Conservation (phyloP, 1,139 yeast genomes). For the Sugiyamaella xylanicola region DNA sequence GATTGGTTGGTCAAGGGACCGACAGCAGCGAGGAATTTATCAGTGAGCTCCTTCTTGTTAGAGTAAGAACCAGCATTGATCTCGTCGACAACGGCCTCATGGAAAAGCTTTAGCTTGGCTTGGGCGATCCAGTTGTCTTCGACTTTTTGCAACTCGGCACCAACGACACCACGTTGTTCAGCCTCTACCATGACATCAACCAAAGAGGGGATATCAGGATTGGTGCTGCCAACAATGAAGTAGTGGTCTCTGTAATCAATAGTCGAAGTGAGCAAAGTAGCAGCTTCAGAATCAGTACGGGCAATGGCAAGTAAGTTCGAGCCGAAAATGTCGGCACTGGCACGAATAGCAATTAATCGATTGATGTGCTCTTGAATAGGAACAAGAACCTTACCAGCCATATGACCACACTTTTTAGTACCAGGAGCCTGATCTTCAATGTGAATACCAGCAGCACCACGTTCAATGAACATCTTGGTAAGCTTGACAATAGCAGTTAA, state of each 20-base stretch:
- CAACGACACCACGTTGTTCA: slow-evolving; percentile 71
- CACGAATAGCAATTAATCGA: slow-evolving; percentile 90
- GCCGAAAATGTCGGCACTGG: slow-evolving; percentile 92
- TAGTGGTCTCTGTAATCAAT: slow-evolving; percentile 95
- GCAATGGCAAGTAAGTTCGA: slow-evolving; percentile 86
- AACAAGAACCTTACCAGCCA: slow-evolving; percentile 98
- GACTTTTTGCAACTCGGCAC: slow-evolving; percentile 66
- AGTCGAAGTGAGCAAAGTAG: slow-evolving; percentile 89
- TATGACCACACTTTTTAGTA: slow-evolving; percentile 96
- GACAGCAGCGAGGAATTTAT: slow-evolving; percentile 66
- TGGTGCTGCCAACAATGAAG: slow-evolving; percentile 87
- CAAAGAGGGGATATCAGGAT: slow-evolving; percentile 74
- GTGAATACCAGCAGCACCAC: slow-evolving; percentile 99
- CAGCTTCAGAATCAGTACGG: slow-evolving; percentile 97
- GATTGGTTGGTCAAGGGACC: slow-evolving; percentile 77
- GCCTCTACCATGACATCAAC: slow-evolving; percentile 81
- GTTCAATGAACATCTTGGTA: slow-evolving; percentile 94
- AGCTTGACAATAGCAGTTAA: slow-evolving; percentile 92
- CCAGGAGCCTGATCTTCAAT: slow-evolving; percentile 99
- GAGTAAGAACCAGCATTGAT: slow-evolving; percentile 63
- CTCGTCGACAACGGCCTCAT: slow-evolving; percentile 87
- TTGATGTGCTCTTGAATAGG: slow-evolving; percentile 97
- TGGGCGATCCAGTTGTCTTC: slow-evolving; percentile 82
- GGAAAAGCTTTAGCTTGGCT: slow-evolving; percentile 87
- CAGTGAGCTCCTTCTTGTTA: slow-evolving; percentile 67